Evolutionary conservation across 2,329 filamentous ascomycete genomes (phyloP).

Genomic region (Lachnellula hyalina): DNA sequence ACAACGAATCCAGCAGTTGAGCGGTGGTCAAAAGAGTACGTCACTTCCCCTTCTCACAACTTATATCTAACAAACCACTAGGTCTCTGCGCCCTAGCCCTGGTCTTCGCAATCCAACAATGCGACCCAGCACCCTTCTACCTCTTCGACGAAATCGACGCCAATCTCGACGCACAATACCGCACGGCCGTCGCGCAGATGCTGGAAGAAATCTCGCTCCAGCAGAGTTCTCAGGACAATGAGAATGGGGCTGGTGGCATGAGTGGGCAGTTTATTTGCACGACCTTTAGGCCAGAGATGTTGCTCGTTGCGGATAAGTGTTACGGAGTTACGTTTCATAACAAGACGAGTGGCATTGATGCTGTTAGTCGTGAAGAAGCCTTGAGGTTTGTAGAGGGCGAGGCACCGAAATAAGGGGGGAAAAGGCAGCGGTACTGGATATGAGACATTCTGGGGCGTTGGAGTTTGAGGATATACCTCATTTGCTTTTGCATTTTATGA

Average conservation of each 20-base stretch:
- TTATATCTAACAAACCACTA: slow-evolving; percentile 33
- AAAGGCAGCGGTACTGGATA: background rate
- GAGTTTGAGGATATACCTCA: too few species aligned
- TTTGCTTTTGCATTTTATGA: too few species aligned
- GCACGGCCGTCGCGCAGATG: slow-evolving; percentile 88
- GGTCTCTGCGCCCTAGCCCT: slow-evolving; percentile 93
- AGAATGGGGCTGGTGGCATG: slow-evolving; percentile 35
- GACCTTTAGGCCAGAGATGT: slow-evolving; percentile 95
- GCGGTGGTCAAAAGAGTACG: slow-evolving; percentile 94
- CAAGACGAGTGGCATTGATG: slow-evolving; percentile 92
- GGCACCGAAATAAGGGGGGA: slow-evolving; percentile 24
- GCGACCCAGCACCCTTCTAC: slow-evolving; percentile 96
- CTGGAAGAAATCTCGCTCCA: slow-evolving; percentile 70
- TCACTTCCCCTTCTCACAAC: background rate
- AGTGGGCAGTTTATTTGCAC: slow-evolving; percentile 93
- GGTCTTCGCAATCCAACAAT: slow-evolving; percentile 97
- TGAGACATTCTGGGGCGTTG: background rate
- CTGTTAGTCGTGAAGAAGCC: slow-evolving; percentile 80
- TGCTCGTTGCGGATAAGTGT: slow-evolving; percentile 92
- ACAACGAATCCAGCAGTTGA: slow-evolving; percentile 94
- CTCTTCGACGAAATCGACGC: slow-evolving; percentile 99
- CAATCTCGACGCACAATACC: slow-evolving; percentile 96
- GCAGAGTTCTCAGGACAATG: slow-evolving; percentile 34
- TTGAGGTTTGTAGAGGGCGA: slow-evolving; percentile 93
- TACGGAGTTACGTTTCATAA: slow-evolving; percentile 93